Conservation (phyloP, 1,139 yeast species). For the Scheffersomyces cryptocercus region DNA sequence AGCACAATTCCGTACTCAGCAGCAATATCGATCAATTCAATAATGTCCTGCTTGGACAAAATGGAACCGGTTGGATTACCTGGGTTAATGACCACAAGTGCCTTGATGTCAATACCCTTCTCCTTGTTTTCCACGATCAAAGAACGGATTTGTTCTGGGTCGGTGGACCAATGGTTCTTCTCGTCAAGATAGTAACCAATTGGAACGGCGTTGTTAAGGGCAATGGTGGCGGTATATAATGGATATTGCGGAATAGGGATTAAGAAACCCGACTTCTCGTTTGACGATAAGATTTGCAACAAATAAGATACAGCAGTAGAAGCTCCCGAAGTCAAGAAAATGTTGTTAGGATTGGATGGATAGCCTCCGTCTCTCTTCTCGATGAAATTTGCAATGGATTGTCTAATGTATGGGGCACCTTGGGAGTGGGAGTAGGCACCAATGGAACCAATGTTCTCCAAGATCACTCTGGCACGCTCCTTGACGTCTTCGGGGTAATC, state of each 20-base stretch:
- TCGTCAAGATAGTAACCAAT: constrained; percentile 90
- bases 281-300: constrained; percentile 66
- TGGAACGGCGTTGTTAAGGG: constrained; percentile 77
- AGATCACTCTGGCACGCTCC: constrained; percentile 62
- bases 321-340: constrained; percentile 90
- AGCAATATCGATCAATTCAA: constrained; percentile 71
- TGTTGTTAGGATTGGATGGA: constrained; percentile 62
- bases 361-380: constrained; percentile 63
- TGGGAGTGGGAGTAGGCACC: constrained; percentile 96
- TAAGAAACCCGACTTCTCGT: constrained; percentile 74
- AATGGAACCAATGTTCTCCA: constrained; percentile 70
- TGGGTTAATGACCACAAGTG: constrained; percentile 92
- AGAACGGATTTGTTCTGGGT: constrained; percentile 62
- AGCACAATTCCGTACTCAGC: constrained; percentile 82
- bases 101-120: constrained; percentile 66
- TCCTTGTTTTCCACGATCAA: constrained; percentile 53
- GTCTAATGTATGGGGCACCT: constrained; percentile 72
- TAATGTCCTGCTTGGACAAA: constrained; percentile 63
- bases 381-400: constrained; percentile 81
- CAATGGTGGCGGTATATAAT: constrained; percentile 87
- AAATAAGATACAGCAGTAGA: constrained; percentile 84
- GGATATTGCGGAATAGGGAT: constrained; percentile 99
- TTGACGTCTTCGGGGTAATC: constrained; percentile 71
- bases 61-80: constrained; percentile 98
- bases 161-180: constrained; percentile 77